Percentiles rank a stretch among this genome's conserved stretches.
These are phyloP conservation scores for Bipolaris bicolor DNA, from an alignment of 2,329 filamentous ascomycete genomes.

Conservation along the genomic window DNA sequence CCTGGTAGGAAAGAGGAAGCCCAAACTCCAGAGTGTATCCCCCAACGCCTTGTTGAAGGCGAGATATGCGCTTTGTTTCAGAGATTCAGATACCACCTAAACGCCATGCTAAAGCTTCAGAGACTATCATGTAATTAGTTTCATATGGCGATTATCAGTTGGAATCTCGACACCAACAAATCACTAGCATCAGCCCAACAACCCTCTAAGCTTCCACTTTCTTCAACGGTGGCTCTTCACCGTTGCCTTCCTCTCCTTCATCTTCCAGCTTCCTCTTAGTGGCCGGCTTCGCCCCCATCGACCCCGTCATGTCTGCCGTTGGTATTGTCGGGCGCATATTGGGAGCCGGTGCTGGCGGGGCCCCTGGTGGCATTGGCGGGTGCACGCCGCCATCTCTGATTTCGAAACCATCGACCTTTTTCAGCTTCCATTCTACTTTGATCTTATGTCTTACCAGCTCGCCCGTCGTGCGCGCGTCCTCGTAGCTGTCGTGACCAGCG, in stretches of 20 bases:
- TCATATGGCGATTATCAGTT: background rate
- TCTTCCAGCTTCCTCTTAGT: slow-evolving; percentile 36
- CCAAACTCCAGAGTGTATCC: background rate
- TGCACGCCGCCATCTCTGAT: slow-evolving; percentile 38
- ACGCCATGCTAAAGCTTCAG: background rate
- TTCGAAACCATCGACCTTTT: slow-evolving; percentile 72
- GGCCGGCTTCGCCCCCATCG: slow-evolving; percentile 14
- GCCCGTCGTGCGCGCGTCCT: slow-evolving; percentile 88
- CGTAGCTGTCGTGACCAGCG: slow-evolving; percentile 84
- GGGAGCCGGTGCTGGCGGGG: slow-evolving; percentile 26
- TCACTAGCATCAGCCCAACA: background rate
- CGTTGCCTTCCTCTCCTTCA: background rate
- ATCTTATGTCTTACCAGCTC: slow-evolving; percentile 80
- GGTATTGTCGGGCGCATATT: slow-evolving; percentile 7
- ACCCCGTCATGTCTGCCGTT: slow-evolving; percentile 9
- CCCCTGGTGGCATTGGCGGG: slow-evolving; percentile 36
- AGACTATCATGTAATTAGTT: background rate
- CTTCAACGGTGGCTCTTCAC: slow-evolving; percentile 8
- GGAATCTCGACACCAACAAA: background rate
- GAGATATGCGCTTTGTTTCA: background rate
- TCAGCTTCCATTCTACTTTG: slow-evolving; percentile 69
- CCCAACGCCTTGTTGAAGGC: background rate
- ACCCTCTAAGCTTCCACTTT: background rate
- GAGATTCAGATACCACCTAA: background rate
- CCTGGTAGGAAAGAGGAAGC: too few species aligned